Evolutionary conservation across 306 rosid genomes (phyloP).

Genomic region (Vigna hirtella): DNA sequence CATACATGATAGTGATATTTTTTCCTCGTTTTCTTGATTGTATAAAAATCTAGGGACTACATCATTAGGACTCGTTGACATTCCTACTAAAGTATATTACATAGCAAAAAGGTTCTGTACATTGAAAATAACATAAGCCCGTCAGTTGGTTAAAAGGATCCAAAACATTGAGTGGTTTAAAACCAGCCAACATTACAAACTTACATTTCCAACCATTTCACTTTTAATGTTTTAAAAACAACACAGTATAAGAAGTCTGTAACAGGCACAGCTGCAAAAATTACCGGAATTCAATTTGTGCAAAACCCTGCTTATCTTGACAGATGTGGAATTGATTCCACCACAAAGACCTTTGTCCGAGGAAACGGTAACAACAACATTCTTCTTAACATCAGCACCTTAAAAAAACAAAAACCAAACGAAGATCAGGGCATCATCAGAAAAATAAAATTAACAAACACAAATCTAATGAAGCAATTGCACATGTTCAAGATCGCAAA

Average conservation of each 20-base stretch:
- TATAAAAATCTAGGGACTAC: neutral
- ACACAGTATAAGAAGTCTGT: neutral
- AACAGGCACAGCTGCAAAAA: conserved; percentile 31
- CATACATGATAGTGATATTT: neutral
- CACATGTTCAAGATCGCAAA: neutral
- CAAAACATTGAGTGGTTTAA: neutral
- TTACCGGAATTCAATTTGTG: conserved; percentile 77
- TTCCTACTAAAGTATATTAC: neutral
- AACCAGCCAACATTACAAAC: conserved; percentile 21
- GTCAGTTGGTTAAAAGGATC: neutral
- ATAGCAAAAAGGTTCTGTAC: neutral
- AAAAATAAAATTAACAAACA: neutral
- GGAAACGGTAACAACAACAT: conserved; percentile 79
- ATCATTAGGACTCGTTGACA: neutral
- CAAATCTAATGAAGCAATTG: neutral
- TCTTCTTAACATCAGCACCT: conserved; percentile 85
- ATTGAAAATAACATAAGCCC: neutral
- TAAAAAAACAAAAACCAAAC: conserved; percentile 24
- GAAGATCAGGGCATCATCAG: conserved; percentile 39
- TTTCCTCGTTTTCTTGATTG: neutral
- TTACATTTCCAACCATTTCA: neutral
- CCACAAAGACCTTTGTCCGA: conserved; percentile 99
- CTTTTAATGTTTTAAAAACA: neutral
- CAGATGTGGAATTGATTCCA: conserved; percentile 96
- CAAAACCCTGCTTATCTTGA: conserved; percentile 88